These are phyloP conservation scores for Euphorbia tirucalli DNA, from an alignment of 345 rosid genomes.

Conservation along the genomic window DNA sequence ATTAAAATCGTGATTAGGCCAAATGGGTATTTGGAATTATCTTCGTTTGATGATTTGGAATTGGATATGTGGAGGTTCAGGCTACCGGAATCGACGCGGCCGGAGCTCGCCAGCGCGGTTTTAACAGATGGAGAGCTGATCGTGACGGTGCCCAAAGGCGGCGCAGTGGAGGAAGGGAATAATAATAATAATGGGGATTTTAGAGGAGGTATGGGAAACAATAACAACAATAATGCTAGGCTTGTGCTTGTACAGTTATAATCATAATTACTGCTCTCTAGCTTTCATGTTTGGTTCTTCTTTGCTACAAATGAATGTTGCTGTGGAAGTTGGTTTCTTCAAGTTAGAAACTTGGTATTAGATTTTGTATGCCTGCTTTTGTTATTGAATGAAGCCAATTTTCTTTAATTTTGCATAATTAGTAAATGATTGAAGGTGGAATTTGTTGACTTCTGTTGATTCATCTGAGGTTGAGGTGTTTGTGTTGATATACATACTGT, in stretches of 20 bases:
- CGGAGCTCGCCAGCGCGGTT: slow-evolving; percentile 89
- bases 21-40: slow-evolving; percentile 52
- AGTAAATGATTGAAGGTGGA: slow-evolving; percentile 2
- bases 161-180: slow-evolving; percentile 35
- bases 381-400: slow-evolving; percentile 26
- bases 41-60: slow-evolving; percentile 65
- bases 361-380: slow-evolving; percentile 17
- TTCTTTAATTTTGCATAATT: slow-evolving; percentile 5
- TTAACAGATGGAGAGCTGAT: slow-evolving; percentile 66
- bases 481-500: neutral
- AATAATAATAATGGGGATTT: slow-evolving; percentile 41
- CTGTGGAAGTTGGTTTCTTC: slow-evolving; percentile 21
- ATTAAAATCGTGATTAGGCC: slow-evolving; percentile 82
- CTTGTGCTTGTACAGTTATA: slow-evolving; percentile 87
- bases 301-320: slow-evolving; percentile 19
- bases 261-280: slow-evolving; percentile 14
- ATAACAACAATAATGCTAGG: slow-evolving; percentile 38
- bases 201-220: slow-evolving; percentile 75
- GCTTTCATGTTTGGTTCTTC: slow-evolving; percentile 1
- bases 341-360: slow-evolving; percentile 15
- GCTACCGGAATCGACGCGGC: slow-evolving; percentile 77
- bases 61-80: slow-evolving; percentile 95
- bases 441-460: neutral
- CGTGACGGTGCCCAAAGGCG: slow-evolving; percentile 86
- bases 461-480: neutral